Evolutionary conservation across 2,329 filamentous ascomycete genomes (phyloP), one percentile per base, ranked within the genome.

Genomic region (Plectosphaerella sp.): DNA sequence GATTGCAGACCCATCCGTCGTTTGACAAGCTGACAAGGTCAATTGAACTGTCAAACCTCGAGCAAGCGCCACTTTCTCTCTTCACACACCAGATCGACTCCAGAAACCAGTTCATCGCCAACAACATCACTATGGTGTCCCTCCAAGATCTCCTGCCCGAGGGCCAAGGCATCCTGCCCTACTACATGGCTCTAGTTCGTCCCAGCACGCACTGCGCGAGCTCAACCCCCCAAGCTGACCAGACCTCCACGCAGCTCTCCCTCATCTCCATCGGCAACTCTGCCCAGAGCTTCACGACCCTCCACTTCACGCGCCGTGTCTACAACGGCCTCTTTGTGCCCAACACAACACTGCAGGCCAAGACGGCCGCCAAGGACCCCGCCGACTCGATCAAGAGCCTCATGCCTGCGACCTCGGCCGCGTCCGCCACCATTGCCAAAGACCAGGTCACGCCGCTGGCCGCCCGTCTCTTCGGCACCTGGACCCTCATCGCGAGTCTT

Each of bases 191-290:
- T 51, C 62, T 80, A 47, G 80, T 83, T n/a, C 37, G 15, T 41
- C 15, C 37, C 37, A 9, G 25, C 35, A 28, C 24, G 43, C 36
- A 8, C 42, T n/a, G 15, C 24, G 1, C 47, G 8, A 18, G 10
- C 24, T 18, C 24, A n/a, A 28, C 22, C 41, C 16, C 22, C 33
- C 24, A 37, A 50, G 11, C 22, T 11, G 16, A 33, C n/a, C 49
- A 52, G 41, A 35, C 9, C 25, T 14, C 4, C 37, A 7, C 47
- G 24, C 58, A 97, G 93, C 81, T 96, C 65, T 91, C 91, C 52
- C 65, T 91, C 52, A 81, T 95, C 52, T 91, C 93, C 28, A 78
- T 94, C 54, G 87, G 83, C 63, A 99, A 99, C 77, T 88, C 85
- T 36, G 67, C 95, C 46, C 92, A 97, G 76, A 84, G 89, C 65